Evolutionary conservation across 176 grass and related monocot genomes (phyloP), one percentile per base, ranked within the genome.

Genomic region (Tuctoria greenei): DNA sequence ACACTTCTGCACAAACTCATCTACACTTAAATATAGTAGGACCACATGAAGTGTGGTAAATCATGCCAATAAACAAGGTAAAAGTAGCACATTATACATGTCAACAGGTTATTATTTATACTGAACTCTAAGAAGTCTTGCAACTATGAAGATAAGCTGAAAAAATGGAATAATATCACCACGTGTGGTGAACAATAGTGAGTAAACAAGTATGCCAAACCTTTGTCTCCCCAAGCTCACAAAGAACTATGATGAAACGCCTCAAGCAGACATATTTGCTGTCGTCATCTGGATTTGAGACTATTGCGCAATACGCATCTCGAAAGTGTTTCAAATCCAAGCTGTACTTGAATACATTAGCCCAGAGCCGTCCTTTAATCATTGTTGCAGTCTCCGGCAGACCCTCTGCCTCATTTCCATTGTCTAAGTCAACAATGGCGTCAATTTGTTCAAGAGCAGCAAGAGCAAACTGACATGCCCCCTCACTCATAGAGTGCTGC

Each of bases 361-460:
- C 78, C 95, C 95, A 98, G 36, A 98, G 71, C 39, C 88, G 77
- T 35, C 91, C 95, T 77, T 86, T 87, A 81, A 93, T 87, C 57
- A 67, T 90, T 38, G 43, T 58, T 81, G 79, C 57, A 50, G 79
- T 75, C 67, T 93, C 95, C 38, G 84, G 84, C 64, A 91, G 81
- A 43, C 52, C 78, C 78, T 86, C 78, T 0, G 74, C 71, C 71
- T 84, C 76, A 67, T 34, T 63, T 67, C 74, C 84, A 87, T 86
- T 82, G 64, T 83, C 75, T 58, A 67, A 50, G 55, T 76, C 65
- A 61, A 46, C 28, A 62, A 86, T 72, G 45, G 25, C 66, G 81
- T 98, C 95, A 72, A 94, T 72, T 79, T 90, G 89, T 72, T 98
- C 95, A 79, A 98, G 91, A 85, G 95, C 91, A 86, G 91, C 91